phyloP scores from a whole-genome alignment of 2,329 filamentous ascomycete genomes.

The Paracoccidioides lutzii region DNA sequence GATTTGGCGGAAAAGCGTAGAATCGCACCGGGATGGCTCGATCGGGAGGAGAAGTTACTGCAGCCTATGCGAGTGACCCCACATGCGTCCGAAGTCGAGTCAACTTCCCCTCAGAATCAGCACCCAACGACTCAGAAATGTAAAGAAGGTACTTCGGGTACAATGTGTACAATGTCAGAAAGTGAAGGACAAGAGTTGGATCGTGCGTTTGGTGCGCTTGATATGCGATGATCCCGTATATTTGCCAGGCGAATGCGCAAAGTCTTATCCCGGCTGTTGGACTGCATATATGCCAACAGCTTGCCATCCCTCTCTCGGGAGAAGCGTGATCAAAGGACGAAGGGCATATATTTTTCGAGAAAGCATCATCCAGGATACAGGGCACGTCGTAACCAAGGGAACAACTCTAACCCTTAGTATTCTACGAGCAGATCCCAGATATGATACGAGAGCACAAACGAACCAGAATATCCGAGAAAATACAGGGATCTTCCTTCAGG shows the following conservation, averaged over 20 bases:
- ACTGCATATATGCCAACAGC: too few species aligned
- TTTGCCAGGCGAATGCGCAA: neutral
- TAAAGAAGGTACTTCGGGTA: conserved; percentile 23
- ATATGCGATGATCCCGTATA: conserved; percentile 26
- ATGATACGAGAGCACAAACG: neutral
- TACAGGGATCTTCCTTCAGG: neutral
- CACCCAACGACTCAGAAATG: conserved; percentile 20
- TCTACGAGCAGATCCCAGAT: neutral
- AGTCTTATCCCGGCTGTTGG: too few species aligned
- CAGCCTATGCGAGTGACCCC: conserved; percentile 32
- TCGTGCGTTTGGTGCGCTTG: conserved; percentile 39
- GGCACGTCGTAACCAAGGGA: neutral
- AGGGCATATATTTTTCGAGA: neutral
- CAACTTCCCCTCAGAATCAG: conserved; percentile 27
- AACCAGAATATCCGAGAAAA: too few species aligned
- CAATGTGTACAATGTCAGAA: conserved; percentile 30
- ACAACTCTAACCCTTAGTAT: neutral
- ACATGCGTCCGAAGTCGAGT: conserved; percentile 9
- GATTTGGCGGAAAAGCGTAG: conserved; percentile 52
- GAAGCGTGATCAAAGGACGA: neutral
- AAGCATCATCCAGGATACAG: neutral
- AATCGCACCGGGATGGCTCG: conserved; percentile 52
- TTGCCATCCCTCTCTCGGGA: too few species aligned
- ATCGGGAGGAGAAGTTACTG: conserved; percentile 47
- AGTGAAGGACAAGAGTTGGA: conserved; percentile 42